Evolutionary conservation across 306 rosid species (phyloP), one percentile per base, ranked within the genome.

Genomic region (Vigna trinervia): DNA sequence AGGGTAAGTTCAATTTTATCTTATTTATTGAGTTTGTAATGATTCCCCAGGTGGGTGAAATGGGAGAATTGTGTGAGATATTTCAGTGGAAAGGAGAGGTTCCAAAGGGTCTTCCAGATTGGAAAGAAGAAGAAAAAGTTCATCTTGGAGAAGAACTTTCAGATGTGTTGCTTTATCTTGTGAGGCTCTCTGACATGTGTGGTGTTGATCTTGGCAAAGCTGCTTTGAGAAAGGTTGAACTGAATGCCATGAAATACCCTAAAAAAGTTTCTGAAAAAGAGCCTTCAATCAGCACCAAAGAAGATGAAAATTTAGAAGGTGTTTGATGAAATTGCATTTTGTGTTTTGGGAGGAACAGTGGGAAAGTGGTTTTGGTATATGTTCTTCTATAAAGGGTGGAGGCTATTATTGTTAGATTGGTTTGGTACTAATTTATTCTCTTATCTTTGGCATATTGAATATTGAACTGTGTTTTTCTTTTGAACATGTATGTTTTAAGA

Each of bases 11-110:
- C 12, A 10, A 17, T 34, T 15, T 26, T 9, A 22, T 22, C 26
- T 23, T 26, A 11, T 23, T 22, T 4, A 0, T 4, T 28, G 39
- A 1, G 0, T 54, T 41, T 41, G 20, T 0, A 8, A 5, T 63
- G 70, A 61, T 15, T 54, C n/a, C 15, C 14, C 65, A 92, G 98
- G 90, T 94, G 81, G 93, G 94, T 45, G 98, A 94, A 83, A 96
- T 94, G 30, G 98, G 98, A 19, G 97, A 94, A 69, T 80, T 94
- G 14, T 87, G 97, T 4, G 97, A 94, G 85, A 94, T 94, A 75
- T 94, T 94, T 84, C 98, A 94, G 70, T 92, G 98, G 98, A 92
- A 87, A 81, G 98, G 98, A 1, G 98, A 94, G 74, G 96, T 94
- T 48, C 76, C 86, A n/a, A 92, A 82, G 47, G 98, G 98, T 0